A percentile compares a stretch with the other conserved stretches of the same genome.
Conservation (phyloP, 306 rosid genomes). For the Crotalaria pallida region DNA sequence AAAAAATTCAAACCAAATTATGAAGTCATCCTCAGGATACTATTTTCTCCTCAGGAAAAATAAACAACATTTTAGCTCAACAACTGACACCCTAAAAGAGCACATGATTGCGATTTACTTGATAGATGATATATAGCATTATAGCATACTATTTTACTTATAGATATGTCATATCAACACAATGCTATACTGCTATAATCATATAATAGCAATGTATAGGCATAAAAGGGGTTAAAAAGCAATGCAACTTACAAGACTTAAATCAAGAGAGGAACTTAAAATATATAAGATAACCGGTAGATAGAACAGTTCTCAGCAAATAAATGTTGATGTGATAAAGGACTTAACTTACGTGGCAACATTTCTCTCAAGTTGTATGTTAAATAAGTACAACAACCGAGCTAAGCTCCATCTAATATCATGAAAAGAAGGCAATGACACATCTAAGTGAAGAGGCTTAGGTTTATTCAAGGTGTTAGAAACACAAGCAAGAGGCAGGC, state of each 20-base stretch:
- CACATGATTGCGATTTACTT: background rate
- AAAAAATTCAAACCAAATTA: background rate
- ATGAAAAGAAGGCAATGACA: conserved; percentile 64
- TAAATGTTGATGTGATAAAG: conserved; percentile 15
- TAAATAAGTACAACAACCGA: conserved; percentile 68
- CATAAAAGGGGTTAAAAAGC: background rate
- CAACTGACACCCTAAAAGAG: background rate
- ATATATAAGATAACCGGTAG: background rate
- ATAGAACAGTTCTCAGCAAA: background rate
- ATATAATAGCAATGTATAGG: background rate
- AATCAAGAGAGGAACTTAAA: background rate
- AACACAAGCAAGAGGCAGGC: conserved; percentile 72
- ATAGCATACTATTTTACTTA: conserved; percentile 8
- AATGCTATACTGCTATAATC: background rate
- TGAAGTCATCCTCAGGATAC: background rate
- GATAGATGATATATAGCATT: background rate
- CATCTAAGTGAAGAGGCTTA: conserved; percentile 67
- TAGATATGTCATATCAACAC: background rate
- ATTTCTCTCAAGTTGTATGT: conserved; percentile 83
- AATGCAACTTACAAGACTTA: background rate
- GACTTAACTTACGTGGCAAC: conserved; percentile 82
- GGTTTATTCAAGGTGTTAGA: conserved; percentile 81
- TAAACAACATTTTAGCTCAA: background rate
- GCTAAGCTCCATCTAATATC: conserved; percentile 73
- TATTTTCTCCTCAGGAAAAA: background rate